A percentile compares a stretch with the other conserved stretches of the same genome.
These are phyloP conservation scores for Lophiotrema nucula DNA, from an alignment of 495 filamentous ascomycete genomes.

Conservation along the genomic window DNA sequence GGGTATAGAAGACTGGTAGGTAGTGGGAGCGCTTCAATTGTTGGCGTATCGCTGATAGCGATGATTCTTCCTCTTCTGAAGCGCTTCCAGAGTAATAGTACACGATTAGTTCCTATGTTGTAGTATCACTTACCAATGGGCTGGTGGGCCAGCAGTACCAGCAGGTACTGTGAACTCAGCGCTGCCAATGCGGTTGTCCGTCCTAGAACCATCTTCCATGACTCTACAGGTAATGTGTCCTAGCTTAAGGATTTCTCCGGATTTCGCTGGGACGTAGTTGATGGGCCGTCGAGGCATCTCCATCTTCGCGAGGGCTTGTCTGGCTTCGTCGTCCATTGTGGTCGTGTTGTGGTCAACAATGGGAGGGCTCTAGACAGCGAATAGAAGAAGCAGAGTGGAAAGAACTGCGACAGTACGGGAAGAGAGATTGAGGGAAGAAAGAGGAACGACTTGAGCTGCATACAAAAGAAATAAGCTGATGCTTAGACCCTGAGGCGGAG, in stretches of 20 bases:
- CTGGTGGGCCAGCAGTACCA: conserved; percentile 47
- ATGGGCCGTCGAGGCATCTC: conserved; percentile 40
- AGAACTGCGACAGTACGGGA: too few species aligned
- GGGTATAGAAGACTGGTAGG: too few species aligned
- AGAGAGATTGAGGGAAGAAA: too few species aligned
- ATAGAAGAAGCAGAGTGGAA: not conserved
- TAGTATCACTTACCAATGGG: too few species aligned
- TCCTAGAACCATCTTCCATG: conserved; percentile 48
- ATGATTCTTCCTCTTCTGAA: too few species aligned
- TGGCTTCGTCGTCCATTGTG: conserved; percentile 28
- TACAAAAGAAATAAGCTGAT: too few species aligned
- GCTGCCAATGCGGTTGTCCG: conserved; percentile 52
- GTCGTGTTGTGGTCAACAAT: not conserved
- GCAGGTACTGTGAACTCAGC: conserved; percentile 50
- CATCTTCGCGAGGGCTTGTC: conserved; percentile 27
- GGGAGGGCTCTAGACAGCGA: too few species aligned
- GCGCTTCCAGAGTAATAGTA: too few species aligned
- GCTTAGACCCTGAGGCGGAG: conserved; percentile 5
- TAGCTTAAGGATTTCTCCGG: conserved; percentile 42
- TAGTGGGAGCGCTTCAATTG: too few species aligned
- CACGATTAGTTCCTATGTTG: too few species aligned
- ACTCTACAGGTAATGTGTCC: conserved; percentile 46
- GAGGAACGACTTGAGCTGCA: too few species aligned
- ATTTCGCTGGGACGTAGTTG: conserved; percentile 42
- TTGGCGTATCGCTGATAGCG: too few species aligned